A percentile compares a stretch with the other conserved stretches of the same genome.
Evolutionary conservation across 805 yeast genomes (phyloP).

Genomic region (Myxozyma kluyveri): DNA sequence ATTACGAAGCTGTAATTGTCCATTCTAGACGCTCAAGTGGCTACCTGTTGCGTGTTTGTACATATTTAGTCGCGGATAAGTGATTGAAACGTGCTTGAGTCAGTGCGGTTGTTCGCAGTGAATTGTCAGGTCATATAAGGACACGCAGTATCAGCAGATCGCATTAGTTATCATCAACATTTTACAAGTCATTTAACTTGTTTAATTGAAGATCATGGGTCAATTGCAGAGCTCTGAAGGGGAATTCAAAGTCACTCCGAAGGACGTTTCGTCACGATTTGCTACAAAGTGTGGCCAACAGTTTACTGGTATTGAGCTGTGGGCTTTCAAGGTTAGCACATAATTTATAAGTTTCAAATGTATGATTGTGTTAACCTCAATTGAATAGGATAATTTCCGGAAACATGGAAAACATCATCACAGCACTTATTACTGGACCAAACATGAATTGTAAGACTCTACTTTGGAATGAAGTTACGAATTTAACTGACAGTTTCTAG

Average conservation of each 20-base stretch:
- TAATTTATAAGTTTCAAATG: slow-evolving; percentile 5
- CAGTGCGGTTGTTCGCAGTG: no score
- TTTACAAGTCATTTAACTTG: no score
- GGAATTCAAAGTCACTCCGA: slow-evolving; percentile 25
- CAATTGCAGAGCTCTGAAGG: slow-evolving; percentile 20
- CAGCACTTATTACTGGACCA: slow-evolving; percentile 24
- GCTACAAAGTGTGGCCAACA: slow-evolving; percentile 38
- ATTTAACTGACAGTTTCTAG: slow-evolving; percentile 11
- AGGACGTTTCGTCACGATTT: slow-evolving; percentile 36
- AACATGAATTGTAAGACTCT: slow-evolving; percentile 19
- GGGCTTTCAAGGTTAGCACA: slow-evolving; percentile 36
- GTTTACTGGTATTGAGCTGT: slow-evolving; percentile 40
- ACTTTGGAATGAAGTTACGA: background rate
- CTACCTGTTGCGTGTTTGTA: no score
- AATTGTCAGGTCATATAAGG: no score
- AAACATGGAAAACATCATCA: slow-evolving; percentile 31
- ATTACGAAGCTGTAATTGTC: no score
- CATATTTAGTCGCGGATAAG: no score
- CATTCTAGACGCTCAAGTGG: no score
- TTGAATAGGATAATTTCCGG: slow-evolving; percentile 31
- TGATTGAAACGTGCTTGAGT: no score
- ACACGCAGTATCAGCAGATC: no score
- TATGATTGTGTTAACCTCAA: slow-evolving; percentile 4
- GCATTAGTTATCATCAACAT: no score
- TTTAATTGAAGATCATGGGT: no score